Conservation (phyloP, 2,329 filamentous ascomycete genomes). For the Monosporascus sp. region DNA sequence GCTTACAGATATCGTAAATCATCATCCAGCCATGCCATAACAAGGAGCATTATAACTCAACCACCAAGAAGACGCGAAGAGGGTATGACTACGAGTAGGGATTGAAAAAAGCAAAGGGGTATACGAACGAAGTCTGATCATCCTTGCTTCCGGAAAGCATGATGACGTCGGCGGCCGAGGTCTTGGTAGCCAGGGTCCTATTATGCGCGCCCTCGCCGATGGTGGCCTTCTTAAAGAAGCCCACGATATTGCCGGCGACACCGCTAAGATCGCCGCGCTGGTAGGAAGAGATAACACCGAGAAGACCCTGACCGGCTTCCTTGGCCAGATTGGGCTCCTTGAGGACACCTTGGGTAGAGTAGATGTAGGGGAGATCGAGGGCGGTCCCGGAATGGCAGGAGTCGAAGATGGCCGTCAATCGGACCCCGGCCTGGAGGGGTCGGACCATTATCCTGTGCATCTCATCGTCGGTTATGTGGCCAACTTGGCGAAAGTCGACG, state of each 20-base stretch:
- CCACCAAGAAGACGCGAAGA: background rate
- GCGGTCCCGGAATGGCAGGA: conserved; percentile 76
- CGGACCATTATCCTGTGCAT: conserved; percentile 74
- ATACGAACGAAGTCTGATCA: conserved; percentile 76
- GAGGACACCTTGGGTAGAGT: conserved; percentile 73
- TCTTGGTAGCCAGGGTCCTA: conserved; percentile 81
- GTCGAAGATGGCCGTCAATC: conserved; percentile 77
- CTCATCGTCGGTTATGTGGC: conserved; percentile 73
- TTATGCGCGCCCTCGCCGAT: conserved; percentile 70
- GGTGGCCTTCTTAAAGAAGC: conserved; percentile 82
- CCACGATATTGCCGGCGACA: conserved; percentile 74
- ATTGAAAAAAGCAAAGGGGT: conserved; percentile 21
- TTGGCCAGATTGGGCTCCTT: conserved; percentile 79
- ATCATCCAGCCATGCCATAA: background rate
- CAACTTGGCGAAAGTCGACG: conserved; percentile 63
- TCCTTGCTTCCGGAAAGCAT: conserved; percentile 99
- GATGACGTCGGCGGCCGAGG: conserved; percentile 88
- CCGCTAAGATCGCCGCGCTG: conserved; percentile 77
- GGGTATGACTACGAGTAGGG: conserved; percentile 6
- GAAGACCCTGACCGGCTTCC: conserved; percentile 68
- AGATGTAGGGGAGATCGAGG: conserved; percentile 73
- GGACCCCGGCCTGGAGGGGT: conserved; percentile 74
- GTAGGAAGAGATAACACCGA: conserved; percentile 71
- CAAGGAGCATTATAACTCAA: background rate
- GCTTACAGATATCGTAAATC: background rate